Evolutionary conservation across 805 yeast species (phyloP).

Genomic region (Yamadazyma olivae): DNA sequence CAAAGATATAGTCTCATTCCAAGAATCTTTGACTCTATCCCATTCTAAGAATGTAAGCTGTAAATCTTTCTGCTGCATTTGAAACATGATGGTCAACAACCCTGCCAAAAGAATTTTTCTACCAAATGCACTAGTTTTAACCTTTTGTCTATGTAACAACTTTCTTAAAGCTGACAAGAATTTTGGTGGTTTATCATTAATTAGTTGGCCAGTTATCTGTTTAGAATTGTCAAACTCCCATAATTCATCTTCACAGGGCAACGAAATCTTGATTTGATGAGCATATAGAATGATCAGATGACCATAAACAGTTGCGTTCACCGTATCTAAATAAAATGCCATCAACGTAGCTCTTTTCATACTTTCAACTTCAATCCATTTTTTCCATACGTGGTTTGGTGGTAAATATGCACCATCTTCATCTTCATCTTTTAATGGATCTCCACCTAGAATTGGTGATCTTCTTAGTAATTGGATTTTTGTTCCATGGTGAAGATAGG

Average conservation of each 20-base stretch:
- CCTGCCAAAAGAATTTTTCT: conserved; percentile 21
- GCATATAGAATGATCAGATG: conserved; percentile 23
- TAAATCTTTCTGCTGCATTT: conserved; percentile 25
- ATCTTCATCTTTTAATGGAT: conserved; percentile 27
- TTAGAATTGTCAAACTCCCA: conserved; percentile 24
- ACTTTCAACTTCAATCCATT: conserved; percentile 37
- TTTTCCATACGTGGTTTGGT: conserved; percentile 21
- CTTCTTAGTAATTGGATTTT: conserved; percentile 24
- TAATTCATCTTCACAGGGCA: conserved; percentile 27
- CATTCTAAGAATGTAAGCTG: conserved; percentile 23
- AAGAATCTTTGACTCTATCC: conserved; percentile 21
- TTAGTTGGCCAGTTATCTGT: conserved; percentile 9
- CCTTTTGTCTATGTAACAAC: conserved; percentile 18
- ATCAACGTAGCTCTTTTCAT: conserved; percentile 32
- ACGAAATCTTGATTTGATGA: conserved; percentile 23
- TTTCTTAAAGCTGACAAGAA: conserved; percentile 21
- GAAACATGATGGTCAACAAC: conserved; percentile 21
- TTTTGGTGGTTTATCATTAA: conserved; percentile 18
- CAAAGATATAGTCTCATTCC: conserved; percentile 24
- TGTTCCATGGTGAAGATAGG: conserved; percentile 86
- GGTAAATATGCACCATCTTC: conserved; percentile 18
- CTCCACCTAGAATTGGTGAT: conserved; percentile 36
- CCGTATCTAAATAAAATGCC: conserved; percentile 34
- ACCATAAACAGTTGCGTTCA: conserved; percentile 34
- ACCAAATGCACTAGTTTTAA: conserved; percentile 21